These are phyloP conservation scores for Fusarium piperis DNA, from an alignment of 2,329 filamentous ascomycete genomes.

Conservation along the genomic window DNA sequence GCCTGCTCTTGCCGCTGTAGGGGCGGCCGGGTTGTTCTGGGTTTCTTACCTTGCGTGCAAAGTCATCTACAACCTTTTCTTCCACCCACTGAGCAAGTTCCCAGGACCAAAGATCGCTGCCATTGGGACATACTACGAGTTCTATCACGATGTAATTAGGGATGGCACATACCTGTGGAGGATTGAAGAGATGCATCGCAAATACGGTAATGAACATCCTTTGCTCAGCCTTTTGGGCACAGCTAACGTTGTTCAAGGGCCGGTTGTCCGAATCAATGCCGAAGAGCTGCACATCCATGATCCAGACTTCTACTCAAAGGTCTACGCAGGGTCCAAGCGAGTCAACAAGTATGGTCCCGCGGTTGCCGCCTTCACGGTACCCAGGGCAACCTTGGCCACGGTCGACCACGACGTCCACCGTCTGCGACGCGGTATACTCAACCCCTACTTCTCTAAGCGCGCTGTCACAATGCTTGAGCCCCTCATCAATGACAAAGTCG, in stretches of 20 bases:
- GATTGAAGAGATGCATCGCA: background rate
- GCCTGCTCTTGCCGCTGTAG: background rate
- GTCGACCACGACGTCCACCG: background rate
- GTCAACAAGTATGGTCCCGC: background rate
- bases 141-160: background rate
- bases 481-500: background rate
- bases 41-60: background rate
- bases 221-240: background rate
- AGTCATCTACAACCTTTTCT: background rate
- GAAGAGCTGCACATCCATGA: background rate
- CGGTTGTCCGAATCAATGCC: background rate
- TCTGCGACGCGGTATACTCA: background rate
- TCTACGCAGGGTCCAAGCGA: background rate
- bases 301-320: background rate
- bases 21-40: background rate
- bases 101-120: background rate
- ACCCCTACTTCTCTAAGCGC: background rate
- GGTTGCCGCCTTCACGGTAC: background rate
- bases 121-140: background rate
- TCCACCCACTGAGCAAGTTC: background rate
- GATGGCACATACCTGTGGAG: background rate
- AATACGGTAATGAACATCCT: background rate
- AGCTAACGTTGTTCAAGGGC: background rate
- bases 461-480: background rate
- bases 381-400: background rate